These are phyloP conservation scores for Fusarium albidum DNA, from an alignment of 2,329 filamentous ascomycete genomes.

Conservation along the genomic window DNA sequence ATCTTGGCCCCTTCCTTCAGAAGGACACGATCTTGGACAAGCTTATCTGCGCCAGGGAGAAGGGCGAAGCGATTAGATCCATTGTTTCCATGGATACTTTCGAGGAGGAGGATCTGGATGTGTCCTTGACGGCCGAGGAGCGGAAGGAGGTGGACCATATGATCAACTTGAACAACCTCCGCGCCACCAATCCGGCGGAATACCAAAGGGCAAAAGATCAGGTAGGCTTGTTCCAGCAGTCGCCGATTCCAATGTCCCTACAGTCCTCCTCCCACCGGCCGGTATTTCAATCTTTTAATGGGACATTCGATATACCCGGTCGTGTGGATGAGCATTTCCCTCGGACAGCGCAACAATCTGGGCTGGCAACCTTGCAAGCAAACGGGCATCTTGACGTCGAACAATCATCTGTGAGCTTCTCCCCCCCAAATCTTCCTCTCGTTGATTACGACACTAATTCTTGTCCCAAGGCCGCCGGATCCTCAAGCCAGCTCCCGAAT, in stretches of 20 bases:
- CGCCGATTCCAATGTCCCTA: not conserved
- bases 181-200: slow-evolving; percentile 44
- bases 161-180: slow-evolving; percentile 45
- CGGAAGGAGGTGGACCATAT: slow-evolving; percentile 59
- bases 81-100: slow-evolving; percentile 78
- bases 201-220: slow-evolving; percentile 37
- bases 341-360: not conserved
- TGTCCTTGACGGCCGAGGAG: slow-evolving; percentile 67
- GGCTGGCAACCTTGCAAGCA: not conserved
- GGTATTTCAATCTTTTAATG: slow-evolving; percentile 21
- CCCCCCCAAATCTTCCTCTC: not conserved
- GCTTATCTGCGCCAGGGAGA: slow-evolving; percentile 49
- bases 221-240: slow-evolving; percentile 15
- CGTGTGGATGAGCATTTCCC: not conserved
- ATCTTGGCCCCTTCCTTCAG: slow-evolving; percentile 62
- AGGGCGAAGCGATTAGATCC: slow-evolving; percentile 54
- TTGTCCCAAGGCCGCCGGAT: not conserved
- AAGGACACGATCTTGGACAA: slow-evolving; percentile 70
- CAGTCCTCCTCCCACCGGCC: not conserved
- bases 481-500: slow-evolving; percentile 2
- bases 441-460: slow-evolving; percentile 7
- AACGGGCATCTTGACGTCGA: not conserved
- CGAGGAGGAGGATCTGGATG: slow-evolving; percentile 70
- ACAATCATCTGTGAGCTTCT: slow-evolving; percentile 10
- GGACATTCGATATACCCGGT: slow-evolving; percentile 19